Evolutionary conservation across 495 filamentous ascomycete genomes (phyloP), one percentile per base, ranked within the genome.

Genomic region (Pyronema domesticum): DNA sequence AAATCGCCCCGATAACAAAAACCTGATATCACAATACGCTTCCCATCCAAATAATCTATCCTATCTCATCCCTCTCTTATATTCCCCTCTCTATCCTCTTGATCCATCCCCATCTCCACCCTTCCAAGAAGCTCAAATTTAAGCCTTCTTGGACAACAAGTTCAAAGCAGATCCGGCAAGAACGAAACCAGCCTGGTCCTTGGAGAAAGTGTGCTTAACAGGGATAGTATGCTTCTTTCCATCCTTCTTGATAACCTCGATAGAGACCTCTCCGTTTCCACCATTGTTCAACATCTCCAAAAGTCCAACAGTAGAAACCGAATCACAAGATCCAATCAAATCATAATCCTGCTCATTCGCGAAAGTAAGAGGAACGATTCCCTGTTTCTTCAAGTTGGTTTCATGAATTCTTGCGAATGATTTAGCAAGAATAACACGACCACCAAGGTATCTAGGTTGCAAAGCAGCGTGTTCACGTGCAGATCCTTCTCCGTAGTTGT

Each of bases 311-410:
- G 89, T 95, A 7, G 69, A 71, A 34, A 95, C 85, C 53, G 79
- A 72, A 66, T 98, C 91, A 57, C 86, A 84, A 0, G 86, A 85
- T 36, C 74, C 70, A 46, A 98, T 80, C 50, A 69, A 68, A 57
- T 89, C 86, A 65, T 98, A 98, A 66, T 96, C 93, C n/a, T 70
- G 72, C 64, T 84, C 83, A 63, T 91, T 74, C 1, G 71, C 85
- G 62, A 98, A 94, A 0, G 85, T 93, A 57, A 98, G 70, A 0
- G 91, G 91, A 17, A 95, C 87, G 13, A 98, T 83, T 55, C 91
- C 91, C 73, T 98, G 91, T 74, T 98, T 96, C 80, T 98, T 98
- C 34, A 98, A 72, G 70, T 98, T 98, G 14, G 91, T 95, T 75
- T 98, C 93, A 71, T 98, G 91, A 68, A 98, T 98, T 43, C 91